A percentile compares a stretch with the other conserved stretches of the same genome.
Evolutionary conservation across 2,329 filamentous ascomycete genomes (phyloP).

Genomic region (Xylariaceae sp.): DNA sequence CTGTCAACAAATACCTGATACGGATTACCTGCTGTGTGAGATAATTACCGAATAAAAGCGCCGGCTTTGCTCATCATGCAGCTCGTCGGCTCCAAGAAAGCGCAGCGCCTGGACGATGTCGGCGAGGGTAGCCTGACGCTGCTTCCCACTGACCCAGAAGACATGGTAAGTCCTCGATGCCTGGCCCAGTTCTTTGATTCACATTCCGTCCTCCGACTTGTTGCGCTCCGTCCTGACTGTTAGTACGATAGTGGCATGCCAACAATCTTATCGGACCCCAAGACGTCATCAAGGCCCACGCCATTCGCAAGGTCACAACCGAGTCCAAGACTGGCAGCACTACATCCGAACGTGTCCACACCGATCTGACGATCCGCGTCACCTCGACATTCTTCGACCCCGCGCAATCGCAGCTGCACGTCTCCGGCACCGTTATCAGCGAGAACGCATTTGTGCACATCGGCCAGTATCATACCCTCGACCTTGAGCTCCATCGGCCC

Average conservation of each 20-base stretch:
- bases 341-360: slow-evolving; percentile 48
- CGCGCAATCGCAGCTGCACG: slow-evolving; percentile 48
- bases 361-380: slow-evolving; percentile 52
- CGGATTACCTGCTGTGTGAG: background rate
- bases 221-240: background rate
- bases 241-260: slow-evolving; percentile 46
- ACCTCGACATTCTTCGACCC: slow-evolving; percentile 56
- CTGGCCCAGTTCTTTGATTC: background rate
- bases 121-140: slow-evolving; percentile 38
- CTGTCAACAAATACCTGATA: background rate
- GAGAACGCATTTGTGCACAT: slow-evolving; percentile 50
- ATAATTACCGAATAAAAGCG: background rate
- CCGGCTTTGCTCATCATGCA: slow-evolving; percentile 32
- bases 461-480: slow-evolving; percentile 58
- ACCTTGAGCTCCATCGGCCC: slow-evolving; percentile 79
- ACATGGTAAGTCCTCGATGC: slow-evolving; percentile 31
- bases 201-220: background rate
- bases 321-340: slow-evolving; percentile 44
- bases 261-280: slow-evolving; percentile 54
- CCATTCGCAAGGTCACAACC: slow-evolving; percentile 50
- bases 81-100: slow-evolving; percentile 36
- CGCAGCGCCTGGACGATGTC: slow-evolving; percentile 34
- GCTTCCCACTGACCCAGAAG: slow-evolving; percentile 40
- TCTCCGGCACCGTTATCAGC: slow-evolving; percentile 48
- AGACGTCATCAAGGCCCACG: slow-evolving; percentile 51